Conservation (phyloP, 1,139 yeast genomes). For the Yamadazyma dushanensis region DNA sequence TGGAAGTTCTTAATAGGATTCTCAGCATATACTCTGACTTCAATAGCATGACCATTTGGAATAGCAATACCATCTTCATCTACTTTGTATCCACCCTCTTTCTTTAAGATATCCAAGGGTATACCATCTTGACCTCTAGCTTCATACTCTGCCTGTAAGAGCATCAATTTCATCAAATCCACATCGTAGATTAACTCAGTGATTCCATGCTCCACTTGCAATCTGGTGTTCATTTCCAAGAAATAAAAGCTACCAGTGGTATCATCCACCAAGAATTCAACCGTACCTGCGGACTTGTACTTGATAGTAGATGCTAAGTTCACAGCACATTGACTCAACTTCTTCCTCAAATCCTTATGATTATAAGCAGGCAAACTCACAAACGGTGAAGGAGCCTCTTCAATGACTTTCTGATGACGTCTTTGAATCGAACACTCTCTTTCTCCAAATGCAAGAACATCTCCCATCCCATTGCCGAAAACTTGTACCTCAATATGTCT, state of each 20-base stretch:
- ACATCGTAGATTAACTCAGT: constrained; percentile 34
- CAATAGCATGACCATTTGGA: constrained; percentile 39
- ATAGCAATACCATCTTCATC: constrained; percentile 20
- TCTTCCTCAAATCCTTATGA: constrained; percentile 15
- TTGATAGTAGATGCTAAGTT: constrained; percentile 26
- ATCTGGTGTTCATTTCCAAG: constrained; percentile 36
- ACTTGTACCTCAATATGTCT: constrained; percentile 50
- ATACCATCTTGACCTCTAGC: constrained; percentile 22
- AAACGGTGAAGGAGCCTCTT: constrained; percentile 46
- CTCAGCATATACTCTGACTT: constrained; percentile 37
- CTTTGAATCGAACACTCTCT: constrained; percentile 51
- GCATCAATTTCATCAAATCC: constrained; percentile 33
- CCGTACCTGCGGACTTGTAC: constrained; percentile 37
- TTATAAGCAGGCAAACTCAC: constrained; percentile 17
- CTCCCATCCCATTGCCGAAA: constrained; percentile 45
- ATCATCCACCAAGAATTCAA: constrained; percentile 37
- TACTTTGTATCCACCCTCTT: constrained; percentile 14
- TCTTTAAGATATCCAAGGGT: constrained; percentile 18
- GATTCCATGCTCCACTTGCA: constrained; percentile 40
- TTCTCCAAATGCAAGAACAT: constrained; percentile 45
- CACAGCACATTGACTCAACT: constrained; percentile 25
- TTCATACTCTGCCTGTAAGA: constrained; percentile 33
- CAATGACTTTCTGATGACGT: constrained; percentile 51
- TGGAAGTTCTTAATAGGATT: constrained; percentile 34
- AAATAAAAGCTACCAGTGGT: constrained; percentile 29